phyloP scores from a whole-genome alignment of 1,284 basidiomycete species.

The Ceratobasidium papillatum region DNA sequence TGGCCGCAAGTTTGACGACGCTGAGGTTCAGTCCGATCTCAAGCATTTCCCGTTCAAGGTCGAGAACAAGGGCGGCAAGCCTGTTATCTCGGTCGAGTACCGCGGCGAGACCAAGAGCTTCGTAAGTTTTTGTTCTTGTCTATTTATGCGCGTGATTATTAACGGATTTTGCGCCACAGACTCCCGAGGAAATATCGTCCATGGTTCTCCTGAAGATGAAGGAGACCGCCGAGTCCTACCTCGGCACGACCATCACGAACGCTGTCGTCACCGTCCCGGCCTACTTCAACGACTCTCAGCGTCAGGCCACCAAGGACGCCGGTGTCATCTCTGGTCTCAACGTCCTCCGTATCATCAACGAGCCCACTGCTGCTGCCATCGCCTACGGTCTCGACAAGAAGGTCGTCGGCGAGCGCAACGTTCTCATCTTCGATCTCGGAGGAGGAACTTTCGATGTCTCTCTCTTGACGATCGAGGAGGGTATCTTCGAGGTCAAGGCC shows the following conservation, averaged over 20 bases:
- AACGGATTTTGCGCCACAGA: conserved; percentile 42
- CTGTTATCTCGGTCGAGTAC: conserved; percentile 58
- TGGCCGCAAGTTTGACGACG: conserved; percentile 58
- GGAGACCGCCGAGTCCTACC: conserved; percentile 62
- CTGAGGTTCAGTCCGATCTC: conserved; percentile 60
- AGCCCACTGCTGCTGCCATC: conserved; percentile 70
- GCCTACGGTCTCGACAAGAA: conserved; percentile 63
- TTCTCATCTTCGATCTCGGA: conserved; percentile 76
- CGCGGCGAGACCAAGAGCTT: conserved; percentile 59
- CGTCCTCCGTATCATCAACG: conserved; percentile 71
- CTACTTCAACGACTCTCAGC: conserved; percentile 76
- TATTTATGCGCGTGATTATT: conserved; percentile 1
- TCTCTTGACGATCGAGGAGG: conserved; percentile 77
- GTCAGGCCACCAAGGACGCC: conserved; percentile 65
- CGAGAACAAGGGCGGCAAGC: conserved; percentile 56
- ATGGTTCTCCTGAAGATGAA: conserved; percentile 64
- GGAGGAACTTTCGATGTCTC: conserved; percentile 83
- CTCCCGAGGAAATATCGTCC: conserved; percentile 60
- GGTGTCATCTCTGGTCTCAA: conserved; percentile 62
- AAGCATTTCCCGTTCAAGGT: conserved; percentile 53
- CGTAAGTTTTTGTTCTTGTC: conserved; percentile 40
- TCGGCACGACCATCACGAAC: conserved; percentile 59
- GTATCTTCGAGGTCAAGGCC: conserved; percentile 81
- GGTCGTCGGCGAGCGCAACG: conserved; percentile 61
- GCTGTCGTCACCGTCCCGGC: conserved; percentile 60